Evolutionary conservation across 139 green algal species (phyloP).

Genomic region (Medakamo hakoo): DNA sequence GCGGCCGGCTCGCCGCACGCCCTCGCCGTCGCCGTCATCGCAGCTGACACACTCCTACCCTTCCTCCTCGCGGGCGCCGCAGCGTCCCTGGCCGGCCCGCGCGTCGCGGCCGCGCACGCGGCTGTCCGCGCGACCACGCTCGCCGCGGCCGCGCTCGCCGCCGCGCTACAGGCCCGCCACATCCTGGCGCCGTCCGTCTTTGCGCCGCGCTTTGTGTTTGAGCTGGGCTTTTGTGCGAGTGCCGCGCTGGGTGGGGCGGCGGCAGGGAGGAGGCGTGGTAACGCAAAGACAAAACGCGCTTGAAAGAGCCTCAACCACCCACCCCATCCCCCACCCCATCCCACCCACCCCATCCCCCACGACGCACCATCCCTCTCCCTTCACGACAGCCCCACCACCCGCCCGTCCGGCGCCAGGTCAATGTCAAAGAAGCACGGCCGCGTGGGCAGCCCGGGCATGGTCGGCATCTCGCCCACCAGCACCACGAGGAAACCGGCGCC

Average conservation of each 20-base stretch:
- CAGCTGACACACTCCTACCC: no score
- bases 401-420: conserved; percentile 43
- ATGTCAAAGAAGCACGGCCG: conserved; percentile 81
- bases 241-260: background rate
- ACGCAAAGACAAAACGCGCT: no score
- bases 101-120: no score
- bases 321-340: no score
- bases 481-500: conserved; percentile 89
- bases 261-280: no score
- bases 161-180: conserved; percentile 47
- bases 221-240: conserved; percentile 26
- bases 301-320: no score
- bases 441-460: conserved; percentile 78
- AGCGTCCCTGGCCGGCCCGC: no score
- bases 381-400: conserved; percentile 68
- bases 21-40: no score
- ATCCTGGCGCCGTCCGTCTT: conserved; percentile 83
- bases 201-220: conserved; percentile 78
- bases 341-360: background rate
- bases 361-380: no score
- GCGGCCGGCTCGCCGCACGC: conserved; percentile 1
- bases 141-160: conserved; percentile 25
- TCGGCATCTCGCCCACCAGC: conserved; percentile 85
- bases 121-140: background rate
- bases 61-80: no score